phyloP scores from a whole-genome alignment of 2,329 filamentous ascomycete species.

The Aaosphaeria arxii region DNA sequence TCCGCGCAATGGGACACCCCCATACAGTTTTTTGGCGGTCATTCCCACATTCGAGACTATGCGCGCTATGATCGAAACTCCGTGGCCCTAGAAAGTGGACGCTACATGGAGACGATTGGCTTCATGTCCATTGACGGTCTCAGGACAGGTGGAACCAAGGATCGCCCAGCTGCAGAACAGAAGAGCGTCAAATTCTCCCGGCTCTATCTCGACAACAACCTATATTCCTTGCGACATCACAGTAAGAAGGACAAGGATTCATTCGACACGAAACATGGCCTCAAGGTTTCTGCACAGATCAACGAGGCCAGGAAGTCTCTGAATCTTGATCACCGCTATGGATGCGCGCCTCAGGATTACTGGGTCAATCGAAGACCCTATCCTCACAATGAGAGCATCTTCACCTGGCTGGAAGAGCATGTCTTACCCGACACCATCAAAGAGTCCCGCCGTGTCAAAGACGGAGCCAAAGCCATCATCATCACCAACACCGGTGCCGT shows the following conservation, averaged over 20 bases:
- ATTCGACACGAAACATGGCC: conserved; percentile 74
- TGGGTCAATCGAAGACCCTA: conserved; percentile 82
- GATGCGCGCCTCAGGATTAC: conserved; percentile 77
- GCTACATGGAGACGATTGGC: conserved; percentile 93
- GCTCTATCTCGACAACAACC: conserved; percentile 91
- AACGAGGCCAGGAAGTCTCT: conserved; percentile 66
- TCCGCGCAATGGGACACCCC: conserved; percentile 74
- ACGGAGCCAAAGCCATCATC: conserved; percentile 63
- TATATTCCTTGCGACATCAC: conserved; percentile 80
- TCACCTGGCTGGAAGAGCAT: conserved; percentile 72
- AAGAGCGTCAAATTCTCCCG: conserved; percentile 62
- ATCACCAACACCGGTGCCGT: conserved; percentile 88
- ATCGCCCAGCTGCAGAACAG: conserved; percentile 11
- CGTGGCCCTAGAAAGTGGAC: conserved; percentile 78
- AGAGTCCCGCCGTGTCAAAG: conserved; percentile 35
- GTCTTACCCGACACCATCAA: conserved; percentile 68
- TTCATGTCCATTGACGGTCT: conserved; percentile 83
- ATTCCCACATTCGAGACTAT: conserved; percentile 85
- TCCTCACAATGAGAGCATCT: conserved; percentile 71
- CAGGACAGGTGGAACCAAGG: conserved; percentile 38
- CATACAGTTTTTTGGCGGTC: conserved; percentile 89
- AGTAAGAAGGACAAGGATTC: conserved; percentile 67
- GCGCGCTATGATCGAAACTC: conserved; percentile 74
- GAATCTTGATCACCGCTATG: conserved; percentile 68
- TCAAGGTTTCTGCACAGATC: conserved; percentile 69